These are phyloP conservation scores for Neodidymelliopsis sp. DNA, from an alignment of 2,329 filamentous ascomycete genomes.

Conservation along the genomic window DNA sequence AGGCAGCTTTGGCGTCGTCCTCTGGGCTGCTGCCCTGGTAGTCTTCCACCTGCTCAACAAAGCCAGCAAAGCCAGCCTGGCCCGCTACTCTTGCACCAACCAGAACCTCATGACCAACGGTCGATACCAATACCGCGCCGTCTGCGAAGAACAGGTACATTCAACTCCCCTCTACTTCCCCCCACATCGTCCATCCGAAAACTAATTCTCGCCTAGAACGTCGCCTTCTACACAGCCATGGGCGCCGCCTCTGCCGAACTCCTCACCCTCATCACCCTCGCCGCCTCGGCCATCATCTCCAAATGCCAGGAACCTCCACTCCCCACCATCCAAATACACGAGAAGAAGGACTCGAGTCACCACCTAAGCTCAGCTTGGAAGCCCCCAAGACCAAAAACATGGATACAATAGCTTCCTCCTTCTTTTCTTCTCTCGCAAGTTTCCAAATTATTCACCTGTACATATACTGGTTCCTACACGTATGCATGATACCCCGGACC, in stretches of 20 bases:
- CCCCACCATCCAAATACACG: conserved; percentile 35
- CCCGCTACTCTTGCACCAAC: conserved; percentile 46
- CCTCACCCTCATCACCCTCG: conserved; percentile 43
- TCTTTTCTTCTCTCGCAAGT: too few relatives aligned
- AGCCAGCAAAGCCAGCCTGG: conserved; percentile 48
- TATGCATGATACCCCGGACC: not conserved
- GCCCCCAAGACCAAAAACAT: conserved; percentile 13
- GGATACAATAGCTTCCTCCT: conserved; percentile 20
- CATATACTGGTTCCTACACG: not conserved
- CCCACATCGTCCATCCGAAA: not conserved
- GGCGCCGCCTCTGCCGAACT: conserved; percentile 43
- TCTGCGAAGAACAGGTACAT: conserved; percentile 48
- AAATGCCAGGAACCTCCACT: conserved; percentile 33
- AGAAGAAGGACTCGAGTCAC: conserved; percentile 34
- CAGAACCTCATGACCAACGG: conserved; percentile 46
- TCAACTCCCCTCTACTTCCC: not conserved
- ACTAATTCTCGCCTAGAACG: conserved; percentile 36
- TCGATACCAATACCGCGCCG: conserved; percentile 47
- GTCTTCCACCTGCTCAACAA: conserved; percentile 46
- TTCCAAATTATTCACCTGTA: too few relatives aligned
- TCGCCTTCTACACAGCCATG: conserved; percentile 48
- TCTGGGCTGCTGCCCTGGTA: conserved; percentile 43
- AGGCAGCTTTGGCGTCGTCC: conserved; percentile 44
- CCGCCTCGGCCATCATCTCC: conserved; percentile 38
- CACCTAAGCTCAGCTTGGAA: conserved; percentile 12